Evolutionary conservation across 2,329 filamentous ascomycete genomes (phyloP), one percentile per base, ranked within the genome.

Genomic region (Aspergillus awamori): DNA sequence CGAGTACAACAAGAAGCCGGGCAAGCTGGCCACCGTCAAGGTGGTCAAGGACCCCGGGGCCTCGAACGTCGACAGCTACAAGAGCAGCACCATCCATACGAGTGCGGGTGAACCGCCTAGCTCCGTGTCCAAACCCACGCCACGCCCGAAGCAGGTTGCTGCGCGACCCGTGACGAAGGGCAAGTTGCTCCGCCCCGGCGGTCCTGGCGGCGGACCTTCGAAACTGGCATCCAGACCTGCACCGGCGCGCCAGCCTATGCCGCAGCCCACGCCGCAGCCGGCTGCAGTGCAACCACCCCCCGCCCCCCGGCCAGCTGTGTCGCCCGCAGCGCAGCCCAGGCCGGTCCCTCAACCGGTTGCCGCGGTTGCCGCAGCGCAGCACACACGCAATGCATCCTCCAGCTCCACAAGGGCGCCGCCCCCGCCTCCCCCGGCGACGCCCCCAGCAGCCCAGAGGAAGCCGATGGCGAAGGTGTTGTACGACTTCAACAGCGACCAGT

Each of bases 1-100:
- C 68, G 92, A 97, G 74, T 99, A 97, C 77, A 93, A 94, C 73
- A 99, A 98, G 84, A 99, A 99, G 79, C 95, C 95, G 1, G 92
- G 92, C 58, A 99, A 99, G 81, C 85, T 92, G 76, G 90, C 94
- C 57, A 79, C 87, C 5, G 90, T 99, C 72, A 98, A 98, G 81
- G 91, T 91, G 8, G 73, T 96, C 63, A 97, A 96, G 79, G 95
- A 99, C 74, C 88, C 93, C 0, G 86, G 88, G 56, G 80, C 84
- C 33, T 36, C 33, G 3, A 77, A 84, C 56, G 88, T 88, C 52
- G 95, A 99, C 77, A 86, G 88, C 65, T 99, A 99, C 83, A 99
- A 99, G 85, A 97, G 93, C 75, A 89, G 91, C 62, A 89, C 89
- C 15, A 88, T 99, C 57, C 95, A 97, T 75, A 97, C 93, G 0